Evolutionary conservation across 2,329 filamentous ascomycete species (phyloP).

Genomic region (Ceratocystis lukuohia): DNA sequence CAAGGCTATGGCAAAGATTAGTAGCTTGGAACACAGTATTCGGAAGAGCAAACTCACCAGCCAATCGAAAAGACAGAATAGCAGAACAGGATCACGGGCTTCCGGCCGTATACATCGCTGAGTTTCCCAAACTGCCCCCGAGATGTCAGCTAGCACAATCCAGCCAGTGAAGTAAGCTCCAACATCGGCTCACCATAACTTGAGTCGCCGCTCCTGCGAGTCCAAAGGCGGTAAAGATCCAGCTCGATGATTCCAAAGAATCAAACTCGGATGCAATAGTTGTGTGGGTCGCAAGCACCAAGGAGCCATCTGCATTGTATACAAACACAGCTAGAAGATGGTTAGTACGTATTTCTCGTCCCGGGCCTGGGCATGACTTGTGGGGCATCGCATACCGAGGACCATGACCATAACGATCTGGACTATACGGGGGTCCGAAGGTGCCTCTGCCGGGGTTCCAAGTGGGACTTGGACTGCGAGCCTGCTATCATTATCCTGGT

Average conservation of each 20-base stretch:
- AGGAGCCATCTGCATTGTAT: constrained; percentile 47
- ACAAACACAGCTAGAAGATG: constrained; percentile 37
- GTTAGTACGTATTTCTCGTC: neutral
- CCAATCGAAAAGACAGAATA: constrained; percentile 25
- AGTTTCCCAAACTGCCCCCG: constrained; percentile 24
- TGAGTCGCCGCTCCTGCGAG: constrained; percentile 26
- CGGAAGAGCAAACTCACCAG: constrained; percentile 20
- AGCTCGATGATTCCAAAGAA: constrained; percentile 40
- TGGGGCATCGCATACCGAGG: constrained; percentile 20
- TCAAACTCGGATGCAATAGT: constrained; percentile 49
- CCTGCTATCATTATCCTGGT: neutral
- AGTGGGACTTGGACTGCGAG: neutral
- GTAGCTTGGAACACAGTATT: neutral
- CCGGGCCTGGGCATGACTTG: neutral
- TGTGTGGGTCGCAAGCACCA: constrained; percentile 54
- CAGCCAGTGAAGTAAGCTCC: neutral
- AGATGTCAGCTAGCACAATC: neutral
- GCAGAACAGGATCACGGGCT: constrained; percentile 23
- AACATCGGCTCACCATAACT: constrained; percentile 20
- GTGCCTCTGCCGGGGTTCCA: neutral
- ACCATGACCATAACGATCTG: constrained; percentile 19
- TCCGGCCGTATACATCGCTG: constrained; percentile 25
- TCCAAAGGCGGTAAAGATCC: constrained; percentile 26
- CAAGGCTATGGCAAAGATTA: constrained; percentile 2
- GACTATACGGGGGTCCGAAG: neutral